Evolutionary conservation across 2,329 filamentous ascomycete species (phyloP).

Genomic region (Epichloe sibirici): DNA sequence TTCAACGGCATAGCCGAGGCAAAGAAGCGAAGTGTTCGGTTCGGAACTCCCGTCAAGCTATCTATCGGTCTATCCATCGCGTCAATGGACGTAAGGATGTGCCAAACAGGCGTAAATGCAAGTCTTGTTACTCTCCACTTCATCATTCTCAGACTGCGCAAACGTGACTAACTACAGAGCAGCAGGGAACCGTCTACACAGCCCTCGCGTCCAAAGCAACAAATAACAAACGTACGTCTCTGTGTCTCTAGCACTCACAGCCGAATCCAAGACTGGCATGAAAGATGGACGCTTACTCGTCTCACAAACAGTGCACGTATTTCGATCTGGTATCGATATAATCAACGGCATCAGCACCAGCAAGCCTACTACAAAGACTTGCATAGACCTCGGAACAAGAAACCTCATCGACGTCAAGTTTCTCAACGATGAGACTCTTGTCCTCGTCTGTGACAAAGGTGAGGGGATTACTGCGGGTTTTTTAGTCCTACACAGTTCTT

Average conservation of each 20-base stretch:
- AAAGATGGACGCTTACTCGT: not conserved
- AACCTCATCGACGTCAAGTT: slow-evolving; percentile 55
- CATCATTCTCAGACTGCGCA: not conserved
- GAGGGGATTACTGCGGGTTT: not conserved
- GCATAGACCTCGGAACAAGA: slow-evolving; percentile 28
- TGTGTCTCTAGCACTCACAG: not conserved
- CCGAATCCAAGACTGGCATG: not conserved
- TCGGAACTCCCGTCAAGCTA: slow-evolving; percentile 43
- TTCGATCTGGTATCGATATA: slow-evolving; percentile 39
- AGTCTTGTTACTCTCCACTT: slow-evolving; percentile 7
- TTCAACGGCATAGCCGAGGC: slow-evolving; percentile 59
- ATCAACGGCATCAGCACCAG: slow-evolving; percentile 46
- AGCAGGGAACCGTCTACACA: slow-evolving; percentile 27
- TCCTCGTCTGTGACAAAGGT: slow-evolving; percentile 44
- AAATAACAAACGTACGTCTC: slow-evolving; percentile 23
- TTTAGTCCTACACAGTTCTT: too few relatives aligned
- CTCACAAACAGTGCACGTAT: slow-evolving; percentile 39
- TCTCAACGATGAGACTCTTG: slow-evolving; percentile 46
- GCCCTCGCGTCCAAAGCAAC: slow-evolving; percentile 28
- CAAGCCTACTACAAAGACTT: slow-evolving; percentile 24
- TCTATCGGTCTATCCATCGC: slow-evolving; percentile 31
- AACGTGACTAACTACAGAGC: not conserved
- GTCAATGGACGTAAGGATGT: slow-evolving; percentile 48
- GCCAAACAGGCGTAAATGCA: slow-evolving; percentile 21
- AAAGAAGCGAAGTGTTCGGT: slow-evolving; percentile 54